Percentiles rank a stretch among this genome's conserved stretches.
phyloP scores from a whole-genome alignment of 768 basidiomycete genomes.

The Suillus subaureus region DNA sequence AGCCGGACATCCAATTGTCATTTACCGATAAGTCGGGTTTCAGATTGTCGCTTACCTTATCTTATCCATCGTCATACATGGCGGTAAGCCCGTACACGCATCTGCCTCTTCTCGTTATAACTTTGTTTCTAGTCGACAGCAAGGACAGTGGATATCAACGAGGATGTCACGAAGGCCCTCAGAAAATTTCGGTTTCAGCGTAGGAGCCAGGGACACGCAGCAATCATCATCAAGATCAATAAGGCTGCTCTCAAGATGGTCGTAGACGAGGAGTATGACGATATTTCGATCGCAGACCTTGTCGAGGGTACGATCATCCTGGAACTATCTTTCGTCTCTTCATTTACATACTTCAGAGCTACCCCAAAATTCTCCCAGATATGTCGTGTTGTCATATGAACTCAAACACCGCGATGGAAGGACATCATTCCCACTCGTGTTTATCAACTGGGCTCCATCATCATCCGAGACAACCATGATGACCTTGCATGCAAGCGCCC shows the following conservation, averaged over 20 bases:
- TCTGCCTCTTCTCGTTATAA: conserved; percentile 4
- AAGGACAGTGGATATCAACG: conserved; percentile 82
- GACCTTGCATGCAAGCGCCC: conserved; percentile 83
- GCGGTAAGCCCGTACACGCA: neutral
- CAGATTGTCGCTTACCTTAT: neutral
- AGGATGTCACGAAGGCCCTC: conserved; percentile 73
- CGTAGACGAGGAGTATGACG: conserved; percentile 78
- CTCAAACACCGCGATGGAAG: conserved; percentile 80
- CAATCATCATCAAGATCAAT: conserved; percentile 89
- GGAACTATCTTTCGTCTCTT: conserved; percentile 6
- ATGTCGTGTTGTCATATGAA: conserved; percentile 83
- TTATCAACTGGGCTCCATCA: conserved; percentile 87
- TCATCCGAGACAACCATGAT: conserved; percentile 74
- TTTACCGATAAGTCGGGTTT: too few species aligned
- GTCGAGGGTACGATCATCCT: conserved; percentile 64
- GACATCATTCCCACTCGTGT: conserved; percentile 80
- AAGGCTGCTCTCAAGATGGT: conserved; percentile 80
- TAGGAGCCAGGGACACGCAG: conserved; percentile 67
- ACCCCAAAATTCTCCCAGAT: conserved; percentile 85
- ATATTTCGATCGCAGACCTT: conserved; percentile 79
- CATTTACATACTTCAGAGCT: conserved; percentile 54
- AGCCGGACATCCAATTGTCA: too few species aligned
- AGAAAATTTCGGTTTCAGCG: conserved; percentile 82
- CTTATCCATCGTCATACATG: conserved; percentile 8
- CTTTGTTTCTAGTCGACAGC: conserved; percentile 1